Conservation (phyloP, 371 early-diverging fungal genomes). For the Capniomyces stellatus region DNA sequence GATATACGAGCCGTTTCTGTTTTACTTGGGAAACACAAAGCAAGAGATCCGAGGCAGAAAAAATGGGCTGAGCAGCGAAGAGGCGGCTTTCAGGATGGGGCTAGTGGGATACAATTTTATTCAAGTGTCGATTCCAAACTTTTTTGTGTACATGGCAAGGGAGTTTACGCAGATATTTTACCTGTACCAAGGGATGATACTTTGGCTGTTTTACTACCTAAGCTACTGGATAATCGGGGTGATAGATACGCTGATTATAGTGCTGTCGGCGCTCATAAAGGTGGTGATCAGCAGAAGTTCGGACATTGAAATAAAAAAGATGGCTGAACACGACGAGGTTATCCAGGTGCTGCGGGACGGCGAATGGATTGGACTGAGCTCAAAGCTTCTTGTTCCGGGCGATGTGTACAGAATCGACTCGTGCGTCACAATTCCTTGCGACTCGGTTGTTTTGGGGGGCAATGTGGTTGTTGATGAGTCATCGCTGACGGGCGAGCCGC, state of each 20-base stretch:
- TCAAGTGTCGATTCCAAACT: slow-evolving; percentile 34
- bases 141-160: slow-evolving; percentile 31
- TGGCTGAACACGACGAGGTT: slow-evolving; percentile 38
- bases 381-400: slow-evolving; percentile 49
- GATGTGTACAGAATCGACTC: slow-evolving; percentile 46
- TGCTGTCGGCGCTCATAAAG: slow-evolving; percentile 46
- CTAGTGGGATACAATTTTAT: slow-evolving; percentile 54
- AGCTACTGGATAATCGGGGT: slow-evolving; percentile 57
- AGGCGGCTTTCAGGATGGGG: slow-evolving; percentile 37
- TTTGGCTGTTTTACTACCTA: slow-evolving; percentile 56
- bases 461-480: slow-evolving; percentile 60
- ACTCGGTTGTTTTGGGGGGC: slow-evolving; percentile 48
- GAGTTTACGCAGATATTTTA: slow-evolving; percentile 61
- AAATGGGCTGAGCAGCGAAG: slow-evolving; percentile 32
- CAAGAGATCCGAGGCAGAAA: slow-evolving; percentile 27
- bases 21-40: slow-evolving; percentile 35
- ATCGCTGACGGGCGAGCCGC: slow-evolving; percentile 68
- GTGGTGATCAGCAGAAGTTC: slow-evolving; percentile 40
- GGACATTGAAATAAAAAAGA: slow-evolving; percentile 43
- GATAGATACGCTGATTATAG: slow-evolving; percentile 47
- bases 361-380: slow-evolving; percentile 30
- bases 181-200: slow-evolving; percentile 52
- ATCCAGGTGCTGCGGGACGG: slow-evolving; percentile 35
- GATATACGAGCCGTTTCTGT: slow-evolving; percentile 36
- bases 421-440: slow-evolving; percentile 39